These are phyloP conservation scores for Tuber microsphaerosporum DNA, from an alignment of 495 filamentous ascomycete species.

Conservation along the genomic window DNA sequence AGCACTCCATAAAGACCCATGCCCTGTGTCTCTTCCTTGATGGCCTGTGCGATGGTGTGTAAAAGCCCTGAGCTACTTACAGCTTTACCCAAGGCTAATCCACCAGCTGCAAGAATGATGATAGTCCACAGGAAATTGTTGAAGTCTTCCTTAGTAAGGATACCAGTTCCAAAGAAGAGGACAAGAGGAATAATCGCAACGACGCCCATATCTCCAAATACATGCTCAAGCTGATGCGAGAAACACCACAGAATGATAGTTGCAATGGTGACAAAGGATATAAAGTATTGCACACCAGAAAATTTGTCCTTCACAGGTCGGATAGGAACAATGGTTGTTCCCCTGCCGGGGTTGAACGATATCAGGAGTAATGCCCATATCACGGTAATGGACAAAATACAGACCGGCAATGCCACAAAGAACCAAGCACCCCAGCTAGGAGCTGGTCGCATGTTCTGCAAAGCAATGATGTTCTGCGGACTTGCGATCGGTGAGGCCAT, in stretches of 20 bases:
- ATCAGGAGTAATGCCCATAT: slow-evolving; percentile 83
- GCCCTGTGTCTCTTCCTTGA: slow-evolving; percentile 65
- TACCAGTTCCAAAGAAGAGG: slow-evolving; percentile 92
- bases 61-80: slow-evolving; percentile 91
- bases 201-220: slow-evolving; percentile 97
- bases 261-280: slow-evolving; percentile 69
- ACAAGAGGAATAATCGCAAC: slow-evolving; percentile 94
- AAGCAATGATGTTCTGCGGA: slow-evolving; percentile 92
- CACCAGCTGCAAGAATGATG: slow-evolving; percentile 94
- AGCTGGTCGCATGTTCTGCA: slow-evolving; percentile 85
- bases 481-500: slow-evolving; percentile 94
- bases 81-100: slow-evolving; percentile 85
- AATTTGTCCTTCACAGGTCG: slow-evolving; percentile 80
- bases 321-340: slow-evolving; percentile 86
- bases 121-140: slow-evolving; percentile 99
- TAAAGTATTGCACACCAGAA: slow-evolving; percentile 87
- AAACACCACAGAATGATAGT: slow-evolving; percentile 92
- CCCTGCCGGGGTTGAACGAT: slow-evolving; percentile 74
- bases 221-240: slow-evolving; percentile 72
- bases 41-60: slow-evolving; percentile 70
- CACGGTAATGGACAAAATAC: slow-evolving; percentile 75
- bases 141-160: slow-evolving; percentile 98
- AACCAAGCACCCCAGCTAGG: slow-evolving; percentile 95
- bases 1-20: slow-evolving; percentile 81
- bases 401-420: slow-evolving; percentile 88